Evolutionary conservation across 805 yeast genomes (phyloP).

Genomic region (Lipomyces mesembrius): DNA sequence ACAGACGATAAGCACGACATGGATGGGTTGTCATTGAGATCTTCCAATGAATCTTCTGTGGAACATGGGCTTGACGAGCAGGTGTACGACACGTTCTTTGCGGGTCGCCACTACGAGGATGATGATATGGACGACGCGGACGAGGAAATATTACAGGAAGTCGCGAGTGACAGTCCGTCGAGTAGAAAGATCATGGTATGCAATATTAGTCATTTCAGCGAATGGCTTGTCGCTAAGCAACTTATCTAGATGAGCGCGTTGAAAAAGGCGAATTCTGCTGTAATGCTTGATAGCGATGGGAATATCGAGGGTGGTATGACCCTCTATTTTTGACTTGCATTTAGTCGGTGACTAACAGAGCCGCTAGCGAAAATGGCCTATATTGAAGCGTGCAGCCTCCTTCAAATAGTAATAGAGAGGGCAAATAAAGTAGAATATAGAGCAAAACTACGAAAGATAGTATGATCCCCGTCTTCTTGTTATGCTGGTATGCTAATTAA

Average conservation of each 20-base stretch:
- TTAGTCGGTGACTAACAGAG: background rate
- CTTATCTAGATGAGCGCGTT: slow-evolving; percentile 9
- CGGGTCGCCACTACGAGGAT: background rate
- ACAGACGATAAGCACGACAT: background rate
- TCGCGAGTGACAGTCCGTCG: background rate
- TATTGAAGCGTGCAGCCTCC: slow-evolving; percentile 24
- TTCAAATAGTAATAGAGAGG: slow-evolving; percentile 11
- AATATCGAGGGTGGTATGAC: slow-evolving; percentile 15
- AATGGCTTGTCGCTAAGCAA: background rate
- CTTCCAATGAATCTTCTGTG: background rate
- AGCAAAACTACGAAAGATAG: slow-evolving; percentile 13
- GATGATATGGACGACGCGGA: background rate
- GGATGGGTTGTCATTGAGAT: background rate
- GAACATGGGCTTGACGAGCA: background rate
- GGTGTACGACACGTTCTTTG: background rate
- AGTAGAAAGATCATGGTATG: background rate
- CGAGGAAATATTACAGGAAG: background rate
- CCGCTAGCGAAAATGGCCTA: slow-evolving; percentile 18
- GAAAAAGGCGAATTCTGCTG: slow-evolving; percentile 22
- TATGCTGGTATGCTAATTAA: too few relatives aligned
- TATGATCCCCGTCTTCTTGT: background rate
- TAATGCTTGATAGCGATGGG: slow-evolving; percentile 12
- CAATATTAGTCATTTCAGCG: background rate
- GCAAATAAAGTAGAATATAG: slow-evolving; percentile 2
- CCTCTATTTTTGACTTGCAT: too few relatives aligned